phyloP scores from a whole-genome alignment of 1,139 yeast genomes.

The Saccharomyces pastorianus region DNA sequence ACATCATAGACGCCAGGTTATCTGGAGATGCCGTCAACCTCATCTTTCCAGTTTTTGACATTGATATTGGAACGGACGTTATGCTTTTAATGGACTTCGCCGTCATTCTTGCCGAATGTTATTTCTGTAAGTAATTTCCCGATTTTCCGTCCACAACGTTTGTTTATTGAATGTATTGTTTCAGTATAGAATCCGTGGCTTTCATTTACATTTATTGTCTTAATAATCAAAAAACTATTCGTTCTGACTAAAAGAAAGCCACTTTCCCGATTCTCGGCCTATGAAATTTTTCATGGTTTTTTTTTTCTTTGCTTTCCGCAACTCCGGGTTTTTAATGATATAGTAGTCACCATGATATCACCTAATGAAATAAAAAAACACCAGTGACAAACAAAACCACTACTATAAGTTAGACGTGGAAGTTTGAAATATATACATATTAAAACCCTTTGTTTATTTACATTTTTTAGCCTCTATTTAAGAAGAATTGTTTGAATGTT shows the following conservation, averaged over 20 bases:
- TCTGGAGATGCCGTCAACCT: slow-evolving; percentile 1
- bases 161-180: neutral
- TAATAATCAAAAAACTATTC: neutral
- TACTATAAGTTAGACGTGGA: neutral
- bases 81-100: neutral
- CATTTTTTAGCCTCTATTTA: neutral
- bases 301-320: neutral
- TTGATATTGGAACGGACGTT: neutral
- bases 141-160: neutral
- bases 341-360: neutral
- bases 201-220: neutral
- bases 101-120: neutral
- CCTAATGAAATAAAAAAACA: neutral
- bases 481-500: neutral
- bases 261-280: neutral
- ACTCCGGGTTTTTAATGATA: neutral
- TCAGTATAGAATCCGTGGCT: neutral
- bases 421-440: neutral
- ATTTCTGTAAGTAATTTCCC: neutral
- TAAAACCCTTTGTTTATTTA: neutral
- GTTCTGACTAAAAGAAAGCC: neutral
- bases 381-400: neutral
- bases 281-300: neutral
- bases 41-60: neutral
- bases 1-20: slow-evolving; percentile 1